Conservation (phyloP, 2,329 filamentous ascomycete genomes). For the Lasiodiplodia citricola region DNA sequence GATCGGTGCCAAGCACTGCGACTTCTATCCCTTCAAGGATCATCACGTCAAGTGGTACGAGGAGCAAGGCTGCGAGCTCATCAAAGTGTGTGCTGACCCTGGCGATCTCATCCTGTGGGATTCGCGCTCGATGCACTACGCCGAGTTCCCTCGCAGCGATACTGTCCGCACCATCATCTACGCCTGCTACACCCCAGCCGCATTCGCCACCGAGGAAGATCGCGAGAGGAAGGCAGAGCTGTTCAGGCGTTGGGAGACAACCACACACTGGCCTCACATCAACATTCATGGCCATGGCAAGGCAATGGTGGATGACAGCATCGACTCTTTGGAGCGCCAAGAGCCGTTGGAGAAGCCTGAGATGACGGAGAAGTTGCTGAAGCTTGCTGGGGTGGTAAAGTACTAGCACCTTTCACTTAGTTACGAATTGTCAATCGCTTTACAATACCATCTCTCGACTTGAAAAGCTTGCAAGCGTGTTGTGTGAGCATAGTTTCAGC, state of each 20-base stretch:
- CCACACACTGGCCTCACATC: slow-evolving; percentile 12
- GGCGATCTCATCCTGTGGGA: slow-evolving; percentile 55
- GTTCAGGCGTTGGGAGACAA: slow-evolving; percentile 7
- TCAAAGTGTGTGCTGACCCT: slow-evolving; percentile 49
- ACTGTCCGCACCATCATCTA: slow-evolving; percentile 30
- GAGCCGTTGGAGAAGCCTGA: slow-evolving; percentile 4
- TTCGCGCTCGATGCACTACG: slow-evolving; percentile 53
- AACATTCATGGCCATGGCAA: neutral
- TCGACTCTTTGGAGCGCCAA: neutral
- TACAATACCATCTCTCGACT: too few species aligned
- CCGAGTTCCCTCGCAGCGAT: slow-evolving; percentile 38
- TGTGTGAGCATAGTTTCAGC: too few species aligned
- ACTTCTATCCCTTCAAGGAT: slow-evolving; percentile 51
- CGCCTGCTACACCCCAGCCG: slow-evolving; percentile 7
- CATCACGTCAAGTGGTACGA: slow-evolving; percentile 52
- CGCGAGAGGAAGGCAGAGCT: slow-evolving; percentile 31
- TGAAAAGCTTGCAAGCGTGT: too few species aligned
- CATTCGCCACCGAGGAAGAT: slow-evolving; percentile 18
- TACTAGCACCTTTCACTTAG: too few species aligned
- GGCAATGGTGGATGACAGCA: neutral
- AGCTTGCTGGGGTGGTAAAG: neutral
- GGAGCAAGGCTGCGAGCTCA: slow-evolving; percentile 43
- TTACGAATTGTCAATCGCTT: too few species aligned
- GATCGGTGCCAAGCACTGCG: slow-evolving; percentile 33
- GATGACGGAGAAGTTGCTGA: neutral